Base-by-base conservation (phyloP, 305 asterid genomes). In the Withania somnifera region DNA sequence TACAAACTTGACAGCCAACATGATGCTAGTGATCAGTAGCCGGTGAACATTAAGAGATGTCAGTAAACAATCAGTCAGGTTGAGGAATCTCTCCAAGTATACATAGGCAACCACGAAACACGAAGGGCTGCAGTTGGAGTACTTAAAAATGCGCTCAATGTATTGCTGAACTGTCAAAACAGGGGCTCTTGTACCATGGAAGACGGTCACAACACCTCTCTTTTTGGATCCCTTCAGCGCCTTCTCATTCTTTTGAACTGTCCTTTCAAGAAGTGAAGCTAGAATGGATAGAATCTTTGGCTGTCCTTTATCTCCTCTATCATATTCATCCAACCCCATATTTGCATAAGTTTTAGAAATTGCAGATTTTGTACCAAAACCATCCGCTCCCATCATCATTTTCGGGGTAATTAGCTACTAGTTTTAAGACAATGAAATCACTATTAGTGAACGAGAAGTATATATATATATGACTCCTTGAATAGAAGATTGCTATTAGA, bases 21-120 rank as follows among this genome's bases (percentile, higher is more conserved):
- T 47, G 57, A 83, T 54, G 80, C 84, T 8, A 19, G 91, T 88
- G 47, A 88, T 88, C 10, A 88, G 73, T 79, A 86, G 87, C 58
- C 91, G 91, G 32, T 88, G 91, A 80, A 76, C 87, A 24, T 83
- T 86, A 69, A 88, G 91, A 17, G 89, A 85, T 2, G 88, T 88
- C 0, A 86, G 83, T 17, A 40, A 67, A 22, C 79, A 56, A 80
- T 68, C 81, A 56, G 57, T 79, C 78, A 56, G 82, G 32, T 28
- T 77, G 42, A 88, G 84, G 73, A 78, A 84, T 82, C 85, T 82
- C 71, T 88, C 91, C 84, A 86, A 28, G 79, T 88, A 88, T 66
- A 88, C 69, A 26, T 88, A 86, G 6, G 88, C 87, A 54, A 88
- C 91, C 66, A 88, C 88, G 75, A 86, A 88, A 81, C 91, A 86